These are phyloP conservation scores for Diddensiella santjacobensis DNA, from an alignment of 805 yeast species.

Conservation along the genomic window DNA sequence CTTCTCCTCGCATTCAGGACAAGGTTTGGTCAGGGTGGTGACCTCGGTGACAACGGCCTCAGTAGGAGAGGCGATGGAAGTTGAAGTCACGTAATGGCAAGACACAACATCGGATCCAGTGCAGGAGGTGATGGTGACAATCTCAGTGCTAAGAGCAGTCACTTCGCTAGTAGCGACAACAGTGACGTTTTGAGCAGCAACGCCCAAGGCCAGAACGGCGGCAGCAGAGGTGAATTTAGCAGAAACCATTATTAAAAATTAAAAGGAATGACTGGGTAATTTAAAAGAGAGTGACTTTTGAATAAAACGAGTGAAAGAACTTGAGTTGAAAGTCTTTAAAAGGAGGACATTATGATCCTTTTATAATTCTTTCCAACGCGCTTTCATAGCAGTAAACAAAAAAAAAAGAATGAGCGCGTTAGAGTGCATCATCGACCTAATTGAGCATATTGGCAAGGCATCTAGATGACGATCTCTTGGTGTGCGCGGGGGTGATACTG, in stretches of 20 bases:
- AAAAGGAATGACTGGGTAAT: background rate
- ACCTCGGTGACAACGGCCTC: background rate
- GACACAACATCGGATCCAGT: constrained; percentile 26
- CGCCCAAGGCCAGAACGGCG: constrained; percentile 17
- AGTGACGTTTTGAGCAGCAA: constrained; percentile 16
- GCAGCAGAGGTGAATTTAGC: constrained; percentile 17
- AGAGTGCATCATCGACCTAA: background rate
- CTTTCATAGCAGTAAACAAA: no score
- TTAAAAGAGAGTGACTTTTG: background rate
- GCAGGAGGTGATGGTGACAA: constrained; percentile 32
- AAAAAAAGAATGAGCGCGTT: background rate
- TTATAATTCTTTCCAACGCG: no score
- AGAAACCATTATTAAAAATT: constrained; percentile 9
- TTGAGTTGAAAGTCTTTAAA: background rate
- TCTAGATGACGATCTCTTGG: background rate
- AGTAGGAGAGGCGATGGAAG: constrained; percentile 6
- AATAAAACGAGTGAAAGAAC: background rate
- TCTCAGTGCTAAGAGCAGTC: constrained; percentile 23
- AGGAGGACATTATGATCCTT: background rate
- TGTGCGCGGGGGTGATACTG: no score
- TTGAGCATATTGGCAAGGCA: background rate
- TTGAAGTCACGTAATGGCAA: constrained; percentile 23
- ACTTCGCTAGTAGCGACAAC: constrained; percentile 15
- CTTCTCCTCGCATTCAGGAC: constrained; percentile 1
- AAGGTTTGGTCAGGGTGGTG: constrained; percentile 6